A percentile compares a stretch with the other conserved stretches of the same genome.
Conservation (phyloP, 2,329 filamentous ascomycete species). For the Blumeriella jaapii region DNA sequence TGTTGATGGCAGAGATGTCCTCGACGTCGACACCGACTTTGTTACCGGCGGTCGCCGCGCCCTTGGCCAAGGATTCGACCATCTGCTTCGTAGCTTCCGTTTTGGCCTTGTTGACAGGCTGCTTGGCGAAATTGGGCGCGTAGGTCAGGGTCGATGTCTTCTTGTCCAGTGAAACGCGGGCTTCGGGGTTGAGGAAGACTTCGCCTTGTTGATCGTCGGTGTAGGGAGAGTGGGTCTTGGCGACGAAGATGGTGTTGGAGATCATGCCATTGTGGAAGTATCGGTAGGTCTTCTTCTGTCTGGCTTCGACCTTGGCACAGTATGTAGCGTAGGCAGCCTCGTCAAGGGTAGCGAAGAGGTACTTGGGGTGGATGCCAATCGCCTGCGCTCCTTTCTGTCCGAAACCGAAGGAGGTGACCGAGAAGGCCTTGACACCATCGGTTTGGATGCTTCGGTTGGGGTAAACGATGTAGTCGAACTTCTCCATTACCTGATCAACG, state of each 20-base stretch:
- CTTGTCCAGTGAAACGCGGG: conserved; percentile 75
- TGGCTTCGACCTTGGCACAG: conserved; percentile 75
- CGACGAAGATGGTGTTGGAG: conserved; percentile 95
- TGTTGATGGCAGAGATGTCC: conserved; percentile 75
- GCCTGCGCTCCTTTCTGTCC: conserved; percentile 97
- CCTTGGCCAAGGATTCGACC: conserved; percentile 65
- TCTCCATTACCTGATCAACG: conserved; percentile 88
- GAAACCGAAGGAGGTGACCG: conserved; percentile 97
- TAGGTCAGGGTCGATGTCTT: conserved; percentile 73
- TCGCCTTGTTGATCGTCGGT: conserved; percentile 73
- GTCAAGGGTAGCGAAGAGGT: conserved; percentile 90
- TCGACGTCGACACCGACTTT: conserved; percentile 94
- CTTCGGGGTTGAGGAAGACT: conserved; percentile 88
- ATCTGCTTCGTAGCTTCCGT: conserved; percentile 46
- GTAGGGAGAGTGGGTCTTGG: conserved; percentile 87
- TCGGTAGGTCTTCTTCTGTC: conserved; percentile 97
- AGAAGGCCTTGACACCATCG: conserved; percentile 97
- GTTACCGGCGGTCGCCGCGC: conserved; percentile 49
- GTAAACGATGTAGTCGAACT: conserved; percentile 97
- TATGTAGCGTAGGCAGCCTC: conserved; percentile 72
- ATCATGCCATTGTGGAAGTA: conserved; percentile 98
- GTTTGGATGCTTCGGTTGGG: conserved; percentile 93
- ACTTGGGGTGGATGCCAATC: conserved; percentile 93
- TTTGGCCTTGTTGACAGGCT: conserved; percentile 49
- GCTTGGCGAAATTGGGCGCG: conserved; percentile 51